phyloP scores from a whole-genome alignment of 179 eudicot species.

The Amaranthus tricolor region DNA sequence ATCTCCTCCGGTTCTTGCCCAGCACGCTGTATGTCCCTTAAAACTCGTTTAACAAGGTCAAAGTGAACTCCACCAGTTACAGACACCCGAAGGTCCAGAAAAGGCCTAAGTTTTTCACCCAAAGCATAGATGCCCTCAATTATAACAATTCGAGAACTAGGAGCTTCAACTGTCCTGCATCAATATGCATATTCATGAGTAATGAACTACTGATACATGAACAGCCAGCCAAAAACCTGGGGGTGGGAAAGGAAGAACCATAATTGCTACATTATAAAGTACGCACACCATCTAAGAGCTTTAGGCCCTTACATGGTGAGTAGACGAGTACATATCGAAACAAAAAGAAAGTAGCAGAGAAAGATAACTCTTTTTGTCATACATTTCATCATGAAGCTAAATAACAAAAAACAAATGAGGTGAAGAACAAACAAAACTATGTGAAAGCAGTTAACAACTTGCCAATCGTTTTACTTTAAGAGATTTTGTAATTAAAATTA shows the following conservation, averaged over 20 bases:
- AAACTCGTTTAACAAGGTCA: conserved; percentile 91
- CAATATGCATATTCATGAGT: conserved; percentile 15
- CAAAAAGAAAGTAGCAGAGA: too few relatives aligned
- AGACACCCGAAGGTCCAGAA: conserved; percentile 84
- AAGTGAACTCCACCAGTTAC: conserved; percentile 95
- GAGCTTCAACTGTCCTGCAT: conserved; percentile 82
- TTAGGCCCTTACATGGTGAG: not conserved
- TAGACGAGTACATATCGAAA: not conserved
- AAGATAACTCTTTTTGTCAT: not conserved
- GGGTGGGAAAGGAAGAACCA: not conserved
- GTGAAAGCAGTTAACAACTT: not conserved
- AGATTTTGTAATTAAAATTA: not conserved
- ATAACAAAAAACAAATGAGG: not conserved
- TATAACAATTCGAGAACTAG: conserved; percentile 85
- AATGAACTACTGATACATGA: not conserved
- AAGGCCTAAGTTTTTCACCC: conserved; percentile 79
- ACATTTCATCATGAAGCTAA: not conserved
- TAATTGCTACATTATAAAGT: not conserved
- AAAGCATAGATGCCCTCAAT: conserved; percentile 96
- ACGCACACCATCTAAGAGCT: not conserved
- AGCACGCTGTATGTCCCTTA: conserved; percentile 93
- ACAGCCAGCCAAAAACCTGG: not conserved
- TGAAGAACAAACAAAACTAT: not conserved
- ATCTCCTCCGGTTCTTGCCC: conserved; percentile 97
- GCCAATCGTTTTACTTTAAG: not conserved